phyloP scores from a whole-genome alignment of 2,329 filamentous ascomycete species.

The Aspergillus fumigatus region DNA sequence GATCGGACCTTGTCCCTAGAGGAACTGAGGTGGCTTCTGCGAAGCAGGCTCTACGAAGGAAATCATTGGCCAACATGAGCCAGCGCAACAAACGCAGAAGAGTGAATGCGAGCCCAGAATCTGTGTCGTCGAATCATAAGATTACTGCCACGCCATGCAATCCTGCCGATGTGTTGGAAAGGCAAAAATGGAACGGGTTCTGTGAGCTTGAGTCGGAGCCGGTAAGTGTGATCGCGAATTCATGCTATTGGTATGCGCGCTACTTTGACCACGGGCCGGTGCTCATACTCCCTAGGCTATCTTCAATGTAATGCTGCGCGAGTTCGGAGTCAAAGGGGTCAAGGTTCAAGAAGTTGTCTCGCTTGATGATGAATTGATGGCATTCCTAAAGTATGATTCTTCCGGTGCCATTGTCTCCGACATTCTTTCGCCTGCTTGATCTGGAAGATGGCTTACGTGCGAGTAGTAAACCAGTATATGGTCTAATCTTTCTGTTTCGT shows the following conservation, averaged over 20 bases:
- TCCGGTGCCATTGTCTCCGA: background rate
- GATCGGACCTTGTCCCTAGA: background rate
- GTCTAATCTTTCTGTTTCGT: slow-evolving; percentile 83
- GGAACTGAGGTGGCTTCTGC: background rate
- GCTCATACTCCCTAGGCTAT: slow-evolving; percentile 53
- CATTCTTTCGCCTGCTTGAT: background rate
- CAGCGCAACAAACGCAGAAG: slow-evolving; percentile 27
- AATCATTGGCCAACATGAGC: slow-evolving; percentile 20
- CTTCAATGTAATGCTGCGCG: slow-evolving; percentile 78
- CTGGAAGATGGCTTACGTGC: slow-evolving; percentile 1
- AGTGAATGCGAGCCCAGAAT: slow-evolving; percentile 14
- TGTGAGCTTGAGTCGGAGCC: slow-evolving; percentile 85
- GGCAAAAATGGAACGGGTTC: slow-evolving; percentile 43
- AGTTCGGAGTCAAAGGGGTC: slow-evolving; percentile 70
- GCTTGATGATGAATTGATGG: slow-evolving; percentile 63
- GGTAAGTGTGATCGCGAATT: slow-evolving; percentile 45
- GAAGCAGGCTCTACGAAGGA: background rate
- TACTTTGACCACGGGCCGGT: background rate
- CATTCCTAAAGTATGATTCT: slow-evolving; percentile 55
- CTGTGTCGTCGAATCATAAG: slow-evolving; percentile 10
- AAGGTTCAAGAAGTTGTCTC: slow-evolving; percentile 72
- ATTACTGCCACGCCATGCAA: slow-evolving; percentile 15
- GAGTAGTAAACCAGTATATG: slow-evolving; percentile 66
- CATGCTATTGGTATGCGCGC: background rate
- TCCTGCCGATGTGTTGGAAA: slow-evolving; percentile 35